Conservation (phyloP, 1,139 yeast species). For the Hyphopichia pseudoburtonii region DNA sequence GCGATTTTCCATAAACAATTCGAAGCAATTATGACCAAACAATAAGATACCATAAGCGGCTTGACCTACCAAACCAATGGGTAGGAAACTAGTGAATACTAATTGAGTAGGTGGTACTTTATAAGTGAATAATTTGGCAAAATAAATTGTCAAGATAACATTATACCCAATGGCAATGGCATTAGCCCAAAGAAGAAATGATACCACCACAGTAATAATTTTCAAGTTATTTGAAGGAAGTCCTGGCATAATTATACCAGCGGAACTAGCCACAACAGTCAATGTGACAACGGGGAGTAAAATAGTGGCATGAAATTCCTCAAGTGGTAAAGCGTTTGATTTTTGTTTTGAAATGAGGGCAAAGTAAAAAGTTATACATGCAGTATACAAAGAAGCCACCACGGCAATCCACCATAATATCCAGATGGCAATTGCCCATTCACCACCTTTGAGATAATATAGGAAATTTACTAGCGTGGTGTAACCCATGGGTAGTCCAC, state of each 20-base stretch:
- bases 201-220: slow-evolving; percentile 52
- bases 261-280: slow-evolving; percentile 71
- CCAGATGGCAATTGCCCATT: slow-evolving; percentile 46
- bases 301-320: slow-evolving; percentile 42
- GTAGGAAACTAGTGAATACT: slow-evolving; percentile 27
- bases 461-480: slow-evolving; percentile 63
- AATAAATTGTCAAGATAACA: slow-evolving; percentile 50
- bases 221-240: slow-evolving; percentile 44
- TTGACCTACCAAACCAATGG: slow-evolving; percentile 62
- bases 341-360: slow-evolving; percentile 33
- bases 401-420: slow-evolving; percentile 72
- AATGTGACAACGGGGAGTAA: slow-evolving; percentile 74
- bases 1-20: slow-evolving; percentile 14
- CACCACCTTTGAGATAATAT: slow-evolving; percentile 32
- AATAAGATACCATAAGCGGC: slow-evolving; percentile 69
- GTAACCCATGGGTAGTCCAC: slow-evolving; percentile 78
- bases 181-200: slow-evolving; percentile 64
- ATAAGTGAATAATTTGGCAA: slow-evolving; percentile 56
- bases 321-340: slow-evolving; percentile 20
- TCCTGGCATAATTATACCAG: slow-evolving; percentile 49
- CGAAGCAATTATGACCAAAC: slow-evolving; percentile 45
- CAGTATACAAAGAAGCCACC: slow-evolving; percentile 50
- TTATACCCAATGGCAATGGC: slow-evolving; percentile 64
- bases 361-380: slow-evolving; percentile 54
- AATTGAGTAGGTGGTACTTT: slow-evolving; percentile 54